A percentile compares a stretch with the other conserved stretches of the same genome.
Evolutionary conservation across 768 basidiomycete genomes (phyloP).

Genomic region (Lentinula boryana): DNA sequence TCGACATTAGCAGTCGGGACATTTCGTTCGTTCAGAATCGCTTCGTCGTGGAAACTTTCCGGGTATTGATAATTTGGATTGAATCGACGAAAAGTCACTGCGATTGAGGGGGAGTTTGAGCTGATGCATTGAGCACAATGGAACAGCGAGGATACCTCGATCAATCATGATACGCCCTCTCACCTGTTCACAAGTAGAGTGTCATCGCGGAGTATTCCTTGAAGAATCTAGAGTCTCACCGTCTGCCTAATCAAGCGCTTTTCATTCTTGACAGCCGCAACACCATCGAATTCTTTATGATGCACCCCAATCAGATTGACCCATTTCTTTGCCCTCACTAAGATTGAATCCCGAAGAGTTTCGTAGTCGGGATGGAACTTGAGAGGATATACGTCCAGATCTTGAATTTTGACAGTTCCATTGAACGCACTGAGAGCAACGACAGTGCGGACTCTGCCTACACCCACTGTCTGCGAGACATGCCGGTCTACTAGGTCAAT

Average conservation of each 20-base stretch:
- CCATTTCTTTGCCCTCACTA: conserved; percentile 55
- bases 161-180: conserved; percentile 59
- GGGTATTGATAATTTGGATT: conserved; percentile 48
- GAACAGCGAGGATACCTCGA: conserved; percentile 27
- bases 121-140: not conserved
- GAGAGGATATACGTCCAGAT: conserved; percentile 47
- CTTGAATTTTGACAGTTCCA: conserved; percentile 45
- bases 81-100: conserved; percentile 44
- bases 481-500: conserved; percentile 43
- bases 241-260: conserved; percentile 40
- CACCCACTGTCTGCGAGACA: conserved; percentile 24
- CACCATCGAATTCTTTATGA: conserved; percentile 52
- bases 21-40: not conserved
- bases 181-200: conserved; percentile 27
- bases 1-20: conserved; percentile 5
- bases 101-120: not conserved
- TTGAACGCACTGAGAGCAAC: conserved; percentile 37
- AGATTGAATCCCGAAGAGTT: conserved; percentile 31
- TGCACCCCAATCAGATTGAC: conserved; percentile 43
- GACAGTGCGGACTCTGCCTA: conserved; percentile 33
- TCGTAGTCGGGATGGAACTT: conserved; percentile 41
- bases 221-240: conserved; percentile 23
- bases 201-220: not conserved
- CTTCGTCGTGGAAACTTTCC: not conserved
- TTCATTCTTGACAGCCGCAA: conserved; percentile 32